phyloP scores from a whole-genome alignment of 1,284 basidiomycete species.

The Thelephora terrestris region DNA sequence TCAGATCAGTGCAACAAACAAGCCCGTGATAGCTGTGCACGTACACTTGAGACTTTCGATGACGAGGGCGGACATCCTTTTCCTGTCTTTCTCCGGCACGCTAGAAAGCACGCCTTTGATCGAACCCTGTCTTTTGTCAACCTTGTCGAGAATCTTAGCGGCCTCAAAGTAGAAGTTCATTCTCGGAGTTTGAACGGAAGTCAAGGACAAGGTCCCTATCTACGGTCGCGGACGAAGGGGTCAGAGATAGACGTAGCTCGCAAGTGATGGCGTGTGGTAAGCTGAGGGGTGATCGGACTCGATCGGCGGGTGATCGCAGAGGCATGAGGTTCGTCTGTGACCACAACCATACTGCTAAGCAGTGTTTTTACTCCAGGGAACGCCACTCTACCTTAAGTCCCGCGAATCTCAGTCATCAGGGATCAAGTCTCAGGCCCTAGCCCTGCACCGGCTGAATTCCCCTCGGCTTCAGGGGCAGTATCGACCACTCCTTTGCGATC shows the following conservation, averaged over 20 bases:
- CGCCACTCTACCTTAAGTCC: too few relatives aligned
- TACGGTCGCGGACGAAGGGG: background rate
- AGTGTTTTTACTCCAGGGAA: too few relatives aligned
- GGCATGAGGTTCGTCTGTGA: background rate
- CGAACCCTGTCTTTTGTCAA: constrained; percentile 80
- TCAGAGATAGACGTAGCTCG: too few relatives aligned
- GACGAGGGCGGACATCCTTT: constrained; percentile 68
- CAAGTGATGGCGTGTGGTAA: constrained; percentile 14
- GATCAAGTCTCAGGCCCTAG: too few relatives aligned
- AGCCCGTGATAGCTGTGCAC: constrained; percentile 16
- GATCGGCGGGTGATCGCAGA: constrained; percentile 1
- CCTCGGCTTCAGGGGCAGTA: too few relatives aligned
- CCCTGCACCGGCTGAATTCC: too few relatives aligned
- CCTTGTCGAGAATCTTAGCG: constrained; percentile 69
- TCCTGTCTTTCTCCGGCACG: constrained; percentile 67
- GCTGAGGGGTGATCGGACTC: constrained; percentile 12
- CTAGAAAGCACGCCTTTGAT: constrained; percentile 71
- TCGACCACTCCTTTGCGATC: too few relatives aligned
- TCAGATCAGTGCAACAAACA: background rate
- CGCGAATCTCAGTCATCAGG: too few relatives aligned
- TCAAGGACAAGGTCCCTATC: constrained; percentile 16
- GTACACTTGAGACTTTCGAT: constrained; percentile 91
- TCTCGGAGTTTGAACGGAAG: constrained; percentile 2
- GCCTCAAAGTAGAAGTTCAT: constrained; percentile 96
- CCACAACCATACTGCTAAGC: too few relatives aligned